Evolutionary conservation across 2,329 filamentous ascomycete genomes (phyloP), one percentile per base, ranked within the genome.

Genomic region (Rhynchosporium agropyri): DNA sequence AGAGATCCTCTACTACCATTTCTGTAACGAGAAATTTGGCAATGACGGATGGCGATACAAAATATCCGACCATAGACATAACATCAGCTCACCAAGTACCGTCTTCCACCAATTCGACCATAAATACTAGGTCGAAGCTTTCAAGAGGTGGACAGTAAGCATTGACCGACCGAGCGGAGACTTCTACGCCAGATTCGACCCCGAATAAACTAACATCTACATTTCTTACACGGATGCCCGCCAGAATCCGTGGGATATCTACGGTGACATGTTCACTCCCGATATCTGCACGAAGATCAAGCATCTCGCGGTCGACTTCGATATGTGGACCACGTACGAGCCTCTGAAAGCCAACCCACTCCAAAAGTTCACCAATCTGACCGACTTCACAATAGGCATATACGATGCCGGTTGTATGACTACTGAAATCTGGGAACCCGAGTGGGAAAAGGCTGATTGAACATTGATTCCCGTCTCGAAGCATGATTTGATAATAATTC

Each of bases 111-210:
- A 42, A 42, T 33, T 54, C 20, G 13, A 29, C 20, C 26, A 28
- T 5, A n/a, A 54, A 12, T 54, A 40, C 20, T 9, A 15, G 7
- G 3, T 28, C 3, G 51, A 54, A 54, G 51, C 51, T 26, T 36
- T 54, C 8, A 54, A 54, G 51, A 40, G 9, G 12, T 54, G 51
- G 51, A 54, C 33, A n/a, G 33, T 29, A 26, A 12, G 51, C 20
- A 54, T 54, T 10, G 7, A 54, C 36, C 26, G n/a, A 42, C 51
- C 36, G 26, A 15, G 26, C n/a, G 51, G 51, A 54, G 20, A 54
- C 8, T 54, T n/a, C 51, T 54, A 54, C 20, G 51, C 51, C 20
- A 40, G 33, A 54, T 26, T 54, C 51, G 51, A 54, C 36, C 51
- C 36, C 4, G 51, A 54, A 20, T 28, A 54, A 12, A 54, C 51